Evolutionary conservation across 768 basidiomycete species (phyloP), one percentile per base, ranked within the genome.

Genomic region (Lentinula sp.): DNA sequence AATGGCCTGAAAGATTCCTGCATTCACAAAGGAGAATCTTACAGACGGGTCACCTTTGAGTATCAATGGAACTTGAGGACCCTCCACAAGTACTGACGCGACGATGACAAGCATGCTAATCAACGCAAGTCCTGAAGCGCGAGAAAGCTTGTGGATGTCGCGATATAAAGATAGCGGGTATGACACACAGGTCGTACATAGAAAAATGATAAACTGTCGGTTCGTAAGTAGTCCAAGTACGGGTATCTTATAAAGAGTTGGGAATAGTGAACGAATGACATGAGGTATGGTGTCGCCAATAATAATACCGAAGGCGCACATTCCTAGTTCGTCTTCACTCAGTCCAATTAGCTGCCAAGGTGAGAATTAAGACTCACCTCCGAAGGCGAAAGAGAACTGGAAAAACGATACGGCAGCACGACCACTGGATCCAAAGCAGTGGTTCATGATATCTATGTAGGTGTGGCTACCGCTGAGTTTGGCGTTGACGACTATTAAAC

Each of bases 271-370:
- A 61, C 87, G 88, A 66, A 98, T 85, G 71, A 98, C 95, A 69
- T 94, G 91, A 1, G 97, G 95, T 68, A 98, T 89, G 8, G 96
- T 96, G 74, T 99, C 97, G 64, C 97, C 95, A 59, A 97, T 93
- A 66, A 98, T 98, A 67, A 98, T 96, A 32, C 94, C 93, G 71
- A 98, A 98, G 0, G 96, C 96, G 65, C 94, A 96, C 95, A 98
- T 98, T 46, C 96, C 92, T 91, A 62, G 48, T 53, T 10, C 15
- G 65, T n/a, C 67, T 60, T 53, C 18, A 35, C 4, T 43, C 40
- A 32, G 9, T 43, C 4, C 15, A 11, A 59, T 50, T 48, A 9
- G 23, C 34, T 49, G 42, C 54, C 28, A n/a, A 64, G 28, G 61
- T 50, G 5, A 46, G 23, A 37, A 10, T 34, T 52, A 4, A 34